Evolutionary conservation across 2,329 filamentous ascomycete species (phyloP), one percentile per base, ranked within the genome.

Genomic region (Hymenotorrendiella dingleyae): DNA sequence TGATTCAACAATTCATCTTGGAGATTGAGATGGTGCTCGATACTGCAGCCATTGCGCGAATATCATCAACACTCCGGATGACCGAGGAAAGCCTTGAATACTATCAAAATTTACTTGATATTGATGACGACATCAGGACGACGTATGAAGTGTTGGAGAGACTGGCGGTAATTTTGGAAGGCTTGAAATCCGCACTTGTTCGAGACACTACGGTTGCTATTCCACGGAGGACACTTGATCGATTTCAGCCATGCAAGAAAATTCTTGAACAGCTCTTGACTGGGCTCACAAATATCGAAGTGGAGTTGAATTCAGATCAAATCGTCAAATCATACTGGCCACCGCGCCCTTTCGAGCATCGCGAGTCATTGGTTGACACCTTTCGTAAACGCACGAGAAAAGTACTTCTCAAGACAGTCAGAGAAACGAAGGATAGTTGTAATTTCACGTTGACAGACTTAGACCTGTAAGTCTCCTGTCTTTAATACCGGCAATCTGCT

Each of bases 91-190:
- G 26, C 7, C 32, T 42, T 20, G 7, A 36, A 11, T 17, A 42
- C 21, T 36, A 42, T n/a, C 21, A n/a, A 21, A 20, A 26, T 22
- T 42, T 32, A 33, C 22, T 17, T 6, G 26, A 42, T 16, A 28
- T 42, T 24, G 40, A 42, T 32, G 40, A 30, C 17, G 32, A 42
- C 19, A 36, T 42, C 5, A 21, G 30, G 17, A n/a, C 32, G 16
- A 24, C 36, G 4, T 42, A 36, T 22, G 40, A 24, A 6, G 24
- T 29, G 16, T 17, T 36, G 3, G 11, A 16, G 5, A 36, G 23
- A 17, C 22, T 42, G 6, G 10, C 23, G 6, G 14, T 19, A 3
- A 36, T 33, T 6, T 23, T 42, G 33, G 11, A 19, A 14, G 17
- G 22, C 9, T 17, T 36, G 21, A 24, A 14, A 21, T 29, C 21